These are phyloP conservation scores for Pseudocercospora vitis DNA, from an alignment of 2,329 filamentous ascomycete genomes.

Conservation along the genomic window DNA sequence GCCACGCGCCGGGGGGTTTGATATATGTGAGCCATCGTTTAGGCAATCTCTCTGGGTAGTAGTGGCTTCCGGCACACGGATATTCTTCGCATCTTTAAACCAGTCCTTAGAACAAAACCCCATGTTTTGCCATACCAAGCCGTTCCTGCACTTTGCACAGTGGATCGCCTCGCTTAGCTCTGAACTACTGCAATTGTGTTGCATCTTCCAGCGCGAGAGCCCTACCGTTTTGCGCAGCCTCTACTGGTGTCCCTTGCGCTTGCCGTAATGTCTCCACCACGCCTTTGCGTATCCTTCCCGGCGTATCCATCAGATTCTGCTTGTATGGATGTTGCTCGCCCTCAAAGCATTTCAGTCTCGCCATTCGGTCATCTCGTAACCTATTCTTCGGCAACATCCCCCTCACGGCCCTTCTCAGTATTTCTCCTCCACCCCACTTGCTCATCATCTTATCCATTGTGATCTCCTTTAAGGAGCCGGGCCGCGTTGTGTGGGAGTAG, in stretches of 20 bases:
- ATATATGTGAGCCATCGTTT: neutral
- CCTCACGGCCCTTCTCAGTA: constrained; percentile 85
- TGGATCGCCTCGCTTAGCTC: no score
- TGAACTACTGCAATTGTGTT: no score
- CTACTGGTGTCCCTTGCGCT: constrained; percentile 3
- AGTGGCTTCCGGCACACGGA: no score
- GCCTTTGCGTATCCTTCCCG: constrained; percentile 32
- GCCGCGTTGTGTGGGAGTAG: constrained; percentile 89
- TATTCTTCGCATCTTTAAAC: no score
- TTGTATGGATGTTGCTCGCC: constrained; percentile 89
- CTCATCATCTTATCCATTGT: constrained; percentile 94
- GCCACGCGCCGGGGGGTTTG: neutral
- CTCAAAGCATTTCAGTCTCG: constrained; percentile 89
- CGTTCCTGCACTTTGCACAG: no score
- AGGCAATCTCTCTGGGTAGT: neutral
- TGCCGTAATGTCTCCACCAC: constrained; percentile 41
- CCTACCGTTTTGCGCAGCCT: neutral
- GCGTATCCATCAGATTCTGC: constrained; percentile 76
- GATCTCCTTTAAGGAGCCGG: constrained; percentile 80
- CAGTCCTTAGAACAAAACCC: no score
- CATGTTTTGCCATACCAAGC: no score
- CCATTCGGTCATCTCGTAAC: constrained; percentile 81
- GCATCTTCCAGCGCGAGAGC: no score
- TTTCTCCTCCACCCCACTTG: constrained; percentile 90
- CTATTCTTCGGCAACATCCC: constrained; percentile 99